Conservation (phyloP, 2,329 filamentous ascomycete genomes). For the Ascochyta lentis region DNA sequence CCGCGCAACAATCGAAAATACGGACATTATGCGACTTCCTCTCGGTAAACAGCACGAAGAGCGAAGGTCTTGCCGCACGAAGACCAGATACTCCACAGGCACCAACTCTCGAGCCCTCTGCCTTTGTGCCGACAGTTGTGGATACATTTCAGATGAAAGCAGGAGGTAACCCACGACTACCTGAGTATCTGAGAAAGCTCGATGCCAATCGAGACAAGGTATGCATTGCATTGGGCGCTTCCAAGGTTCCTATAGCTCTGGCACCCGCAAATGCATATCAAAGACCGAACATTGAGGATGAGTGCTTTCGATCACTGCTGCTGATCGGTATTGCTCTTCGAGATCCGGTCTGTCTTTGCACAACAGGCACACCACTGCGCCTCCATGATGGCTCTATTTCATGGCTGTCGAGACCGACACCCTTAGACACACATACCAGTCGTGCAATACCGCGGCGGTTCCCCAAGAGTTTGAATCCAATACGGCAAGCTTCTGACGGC, state of each 20-base stretch:
- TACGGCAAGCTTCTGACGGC: conserved; percentile 41
- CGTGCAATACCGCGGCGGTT: conserved; percentile 22
- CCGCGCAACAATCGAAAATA: conserved; percentile 25
- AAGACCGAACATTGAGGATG: conserved; percentile 45
- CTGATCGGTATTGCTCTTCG: conserved; percentile 50
- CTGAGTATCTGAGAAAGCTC: conserved; percentile 48
- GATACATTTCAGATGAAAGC: conserved; percentile 52
- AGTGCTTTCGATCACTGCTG: conserved; percentile 52
- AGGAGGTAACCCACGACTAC: conserved; percentile 51
- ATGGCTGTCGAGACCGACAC: conserved; percentile 42
- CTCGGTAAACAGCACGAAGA: conserved; percentile 5
- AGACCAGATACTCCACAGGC: conserved; percentile 28
- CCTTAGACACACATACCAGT: conserved; percentile 28
- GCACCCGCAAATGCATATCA: conserved; percentile 37
- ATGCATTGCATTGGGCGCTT: conserved; percentile 51
- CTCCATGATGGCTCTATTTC: conserved; percentile 44
- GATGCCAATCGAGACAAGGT: conserved; percentile 54
- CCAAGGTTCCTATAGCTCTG: conserved; percentile 49
- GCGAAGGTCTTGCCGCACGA: conserved; percentile 14
- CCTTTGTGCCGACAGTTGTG: conserved; percentile 34
- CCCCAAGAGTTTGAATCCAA: conserved; percentile 16
- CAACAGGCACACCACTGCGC: conserved; percentile 40
- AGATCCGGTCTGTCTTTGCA: conserved; percentile 52
- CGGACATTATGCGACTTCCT: conserved; percentile 34
- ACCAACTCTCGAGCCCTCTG: conserved; percentile 5